Evolutionary conservation across 306 rosid species (phyloP), one percentile per base, ranked within the genome.

Genomic region (Prunus padus): DNA sequence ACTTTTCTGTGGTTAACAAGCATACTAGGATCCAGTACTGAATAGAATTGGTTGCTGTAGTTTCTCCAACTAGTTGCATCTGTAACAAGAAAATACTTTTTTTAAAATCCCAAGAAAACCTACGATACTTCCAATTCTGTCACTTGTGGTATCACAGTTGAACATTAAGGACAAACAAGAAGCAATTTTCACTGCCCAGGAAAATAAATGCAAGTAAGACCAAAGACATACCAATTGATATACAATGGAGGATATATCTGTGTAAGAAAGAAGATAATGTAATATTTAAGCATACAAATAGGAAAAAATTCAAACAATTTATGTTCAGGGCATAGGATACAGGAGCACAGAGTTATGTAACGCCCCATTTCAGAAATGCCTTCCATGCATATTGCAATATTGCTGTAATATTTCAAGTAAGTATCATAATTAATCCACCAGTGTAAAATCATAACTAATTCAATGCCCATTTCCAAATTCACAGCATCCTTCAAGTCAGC

Each of bases 151-250:
- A 46, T 73, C 75, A 79, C 72, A 79, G 44, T 46, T 64, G 68
- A 70, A 19, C 50, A 71, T 59, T 30, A n/a, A 54, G 82, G 61
- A 62, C 16, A 77, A 78, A 76, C 78, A 74, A 77, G 80, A 84
- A 73, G 77, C 79, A 84, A 77, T 77, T 67, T 67, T 79, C 86
- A 69, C 89, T 79, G 89, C 82, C 68, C 65, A 79, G 52, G 51
- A 82, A 59, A 76, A 61, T n/a, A 70, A 74, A 45, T 22, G 46
- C 62, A 76, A 80, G 47, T 74, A 47, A 46, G 74, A 76, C 37
- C 46, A 74, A 50, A 66, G 45, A 63, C 33, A 77, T 62, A 56
- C 19, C 74, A 69, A 50, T 33, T 11, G 76, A 33, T 54, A 28
- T 10, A 75, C 64, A 64, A 22, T 5, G 26, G 9, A 25, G 31